phyloP scores from a whole-genome alignment of 345 rosid genomes.

The Noccaea bulbosa region DNA sequence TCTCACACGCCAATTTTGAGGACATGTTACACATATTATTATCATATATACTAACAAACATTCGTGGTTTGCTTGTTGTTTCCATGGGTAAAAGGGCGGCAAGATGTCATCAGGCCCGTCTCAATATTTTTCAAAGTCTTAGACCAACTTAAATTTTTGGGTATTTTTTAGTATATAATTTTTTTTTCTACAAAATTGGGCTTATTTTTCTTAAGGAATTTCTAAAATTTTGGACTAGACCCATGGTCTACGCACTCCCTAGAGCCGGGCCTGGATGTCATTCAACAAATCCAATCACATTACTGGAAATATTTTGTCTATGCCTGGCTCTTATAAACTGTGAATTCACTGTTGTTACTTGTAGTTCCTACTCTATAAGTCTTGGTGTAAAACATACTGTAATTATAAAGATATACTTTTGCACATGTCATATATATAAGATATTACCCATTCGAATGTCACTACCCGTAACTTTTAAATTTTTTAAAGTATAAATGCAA shows the following conservation, averaged over 20 bases:
- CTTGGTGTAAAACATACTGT: background rate
- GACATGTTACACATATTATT: background rate
- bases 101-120: constrained; percentile 23
- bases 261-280: too few relatives aligned
- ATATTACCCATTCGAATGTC: background rate
- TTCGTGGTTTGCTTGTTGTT: constrained; percentile 32
- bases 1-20: background rate
- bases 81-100: constrained; percentile 11
- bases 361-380: background rate
- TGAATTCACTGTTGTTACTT: background rate
- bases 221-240: too few relatives aligned
- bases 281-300: constrained; percentile 10
- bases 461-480: background rate
- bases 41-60: constrained; percentile 11
- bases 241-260: too few relatives aligned
- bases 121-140: too few relatives aligned
- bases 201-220: too few relatives aligned
- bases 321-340: constrained; percentile 6
- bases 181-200: too few relatives aligned
- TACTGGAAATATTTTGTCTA: background rate
- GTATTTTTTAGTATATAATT: too few relatives aligned
- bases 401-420: background rate
- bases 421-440: background rate
- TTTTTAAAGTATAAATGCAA: background rate
- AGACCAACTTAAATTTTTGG: too few relatives aligned